Evolutionary conservation across 2,329 filamentous ascomycete genomes (phyloP).

Genomic region (Lizonia empirigonia): DNA sequence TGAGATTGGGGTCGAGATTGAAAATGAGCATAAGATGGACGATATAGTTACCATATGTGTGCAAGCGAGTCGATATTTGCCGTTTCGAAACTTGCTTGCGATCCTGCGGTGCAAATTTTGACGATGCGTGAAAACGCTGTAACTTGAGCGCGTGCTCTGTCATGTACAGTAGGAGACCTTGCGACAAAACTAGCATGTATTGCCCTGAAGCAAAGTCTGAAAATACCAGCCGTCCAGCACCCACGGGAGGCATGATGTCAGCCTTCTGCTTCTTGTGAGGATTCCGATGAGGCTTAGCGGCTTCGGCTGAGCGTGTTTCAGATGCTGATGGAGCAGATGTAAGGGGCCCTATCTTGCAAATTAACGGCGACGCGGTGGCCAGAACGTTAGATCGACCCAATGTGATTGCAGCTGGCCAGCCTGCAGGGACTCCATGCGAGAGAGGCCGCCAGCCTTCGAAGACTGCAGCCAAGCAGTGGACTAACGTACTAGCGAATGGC

Average conservation of each 20-base stretch:
- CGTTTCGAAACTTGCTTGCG: slow-evolving; percentile 12
- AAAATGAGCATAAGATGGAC: slow-evolving; percentile 10
- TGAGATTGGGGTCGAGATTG: background rate
- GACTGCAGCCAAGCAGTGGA: slow-evolving; percentile 1
- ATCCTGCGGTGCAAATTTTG: background rate
- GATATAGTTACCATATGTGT: slow-evolving; percentile 11
- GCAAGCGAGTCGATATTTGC: slow-evolving; percentile 7
- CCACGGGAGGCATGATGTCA: slow-evolving; percentile 1
- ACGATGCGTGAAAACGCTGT: background rate
- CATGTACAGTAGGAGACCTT: background rate
- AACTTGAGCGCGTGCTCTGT: background rate
- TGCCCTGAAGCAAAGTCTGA: background rate
- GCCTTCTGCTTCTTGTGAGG: background rate
- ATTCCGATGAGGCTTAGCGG: background rate
- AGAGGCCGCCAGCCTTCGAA: background rate
- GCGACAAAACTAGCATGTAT: too few relatives aligned
- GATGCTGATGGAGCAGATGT: slow-evolving; percentile 1
- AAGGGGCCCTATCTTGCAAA: slow-evolving; percentile 11
- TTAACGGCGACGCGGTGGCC: background rate
- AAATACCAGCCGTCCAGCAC: background rate
- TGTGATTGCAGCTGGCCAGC: slow-evolving; percentile 1
- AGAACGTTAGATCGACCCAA: slow-evolving; percentile 14
- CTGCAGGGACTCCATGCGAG: background rate
- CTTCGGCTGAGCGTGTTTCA: slow-evolving; percentile 14
- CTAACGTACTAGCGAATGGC: slow-evolving; percentile 1